Evolutionary conservation across 352 stramenopile genomes (phyloP).

Genomic region (Phytopythium helicoides): DNA sequence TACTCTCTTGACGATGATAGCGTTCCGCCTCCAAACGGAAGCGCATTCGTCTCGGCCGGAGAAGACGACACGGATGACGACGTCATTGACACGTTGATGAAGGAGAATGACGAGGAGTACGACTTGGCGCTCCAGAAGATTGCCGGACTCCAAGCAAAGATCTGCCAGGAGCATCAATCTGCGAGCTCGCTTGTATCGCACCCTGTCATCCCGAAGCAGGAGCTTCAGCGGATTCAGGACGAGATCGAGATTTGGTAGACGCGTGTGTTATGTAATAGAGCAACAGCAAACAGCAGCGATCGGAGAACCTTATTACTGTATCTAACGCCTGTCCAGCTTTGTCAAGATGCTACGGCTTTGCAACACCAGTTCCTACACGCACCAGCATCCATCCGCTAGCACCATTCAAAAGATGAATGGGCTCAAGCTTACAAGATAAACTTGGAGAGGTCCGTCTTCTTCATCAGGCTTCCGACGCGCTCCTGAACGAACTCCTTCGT

Average conservation of each 20-base stretch:
- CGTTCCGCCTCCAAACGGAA: slow-evolving; percentile 17
- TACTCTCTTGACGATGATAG: slow-evolving; percentile 52
- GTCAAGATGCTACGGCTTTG: too few species aligned
- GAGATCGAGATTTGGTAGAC: slow-evolving; percentile 79
- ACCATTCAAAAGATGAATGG: not conserved
- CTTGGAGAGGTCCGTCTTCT: slow-evolving; percentile 96
- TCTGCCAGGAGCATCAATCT: slow-evolving; percentile 48
- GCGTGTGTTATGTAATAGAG: too few species aligned
- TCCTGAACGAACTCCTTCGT: slow-evolving; percentile 94
- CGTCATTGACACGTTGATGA: slow-evolving; percentile 5
- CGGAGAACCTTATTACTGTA: too few species aligned
- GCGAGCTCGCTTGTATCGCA: slow-evolving; percentile 34
- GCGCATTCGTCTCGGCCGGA: slow-evolving; percentile 26
- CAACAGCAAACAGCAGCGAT: too few species aligned
- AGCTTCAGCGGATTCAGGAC: slow-evolving; percentile 71
- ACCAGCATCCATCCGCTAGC: not conserved
- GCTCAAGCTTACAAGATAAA: slow-evolving; percentile 95
- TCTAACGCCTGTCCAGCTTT: slow-evolving; percentile 2
- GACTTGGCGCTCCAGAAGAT: slow-evolving; percentile 27
- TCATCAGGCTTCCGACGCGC: slow-evolving; percentile 93
- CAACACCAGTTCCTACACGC: not conserved
- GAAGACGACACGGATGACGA: slow-evolving; percentile 19
- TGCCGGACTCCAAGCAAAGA: slow-evolving; percentile 34
- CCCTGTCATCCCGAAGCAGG: slow-evolving; percentile 58
- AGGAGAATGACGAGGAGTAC: slow-evolving; percentile 34